Conservation (phyloP, 2,329 filamentous ascomycete species). For the Aspergillus pseudonomiae region DNA sequence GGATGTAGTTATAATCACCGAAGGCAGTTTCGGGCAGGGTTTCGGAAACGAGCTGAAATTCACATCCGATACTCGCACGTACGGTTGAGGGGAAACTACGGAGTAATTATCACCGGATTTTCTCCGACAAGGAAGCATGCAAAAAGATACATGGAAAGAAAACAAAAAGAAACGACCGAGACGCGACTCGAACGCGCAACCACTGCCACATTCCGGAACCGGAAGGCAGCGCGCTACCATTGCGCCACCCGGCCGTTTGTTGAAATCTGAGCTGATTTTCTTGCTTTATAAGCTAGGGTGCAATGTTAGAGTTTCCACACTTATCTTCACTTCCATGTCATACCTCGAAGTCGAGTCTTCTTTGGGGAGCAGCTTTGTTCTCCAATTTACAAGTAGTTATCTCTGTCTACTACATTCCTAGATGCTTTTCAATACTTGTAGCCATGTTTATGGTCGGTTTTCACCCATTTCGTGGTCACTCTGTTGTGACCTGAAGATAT, state of each 20-base stretch:
- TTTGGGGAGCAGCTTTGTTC: too few relatives aligned
- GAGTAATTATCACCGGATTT: neutral
- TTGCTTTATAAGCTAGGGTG: rapidly evolving
- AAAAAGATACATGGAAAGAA: neutral
- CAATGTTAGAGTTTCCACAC: rapidly evolving
- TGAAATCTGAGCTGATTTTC: neutral
- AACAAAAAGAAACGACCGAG: conserved; percentile 3
- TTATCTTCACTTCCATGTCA: neutral
- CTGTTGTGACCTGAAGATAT: too few relatives aligned
- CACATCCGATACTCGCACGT: neutral
- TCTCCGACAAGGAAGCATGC: neutral
- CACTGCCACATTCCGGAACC: conserved; percentile 3
- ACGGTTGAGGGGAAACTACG: neutral
- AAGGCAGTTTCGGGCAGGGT: too few relatives aligned
- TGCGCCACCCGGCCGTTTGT: conserved; percentile 1
- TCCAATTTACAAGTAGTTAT: too few relatives aligned
- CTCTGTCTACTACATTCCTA: too few relatives aligned
- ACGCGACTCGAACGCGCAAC: conserved; percentile 6
- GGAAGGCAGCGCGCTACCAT: conserved; percentile 7
- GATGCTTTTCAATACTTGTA: too few relatives aligned
- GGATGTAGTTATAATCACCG: too few relatives aligned
- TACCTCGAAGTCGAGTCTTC: too few relatives aligned
- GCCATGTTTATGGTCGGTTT: too few relatives aligned
- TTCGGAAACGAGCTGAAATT: too few relatives aligned
- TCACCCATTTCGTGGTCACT: too few relatives aligned